Base-by-base conservation (phyloP, 768 basidiomycete species). In the Sarcodon aspratus region DNA sequence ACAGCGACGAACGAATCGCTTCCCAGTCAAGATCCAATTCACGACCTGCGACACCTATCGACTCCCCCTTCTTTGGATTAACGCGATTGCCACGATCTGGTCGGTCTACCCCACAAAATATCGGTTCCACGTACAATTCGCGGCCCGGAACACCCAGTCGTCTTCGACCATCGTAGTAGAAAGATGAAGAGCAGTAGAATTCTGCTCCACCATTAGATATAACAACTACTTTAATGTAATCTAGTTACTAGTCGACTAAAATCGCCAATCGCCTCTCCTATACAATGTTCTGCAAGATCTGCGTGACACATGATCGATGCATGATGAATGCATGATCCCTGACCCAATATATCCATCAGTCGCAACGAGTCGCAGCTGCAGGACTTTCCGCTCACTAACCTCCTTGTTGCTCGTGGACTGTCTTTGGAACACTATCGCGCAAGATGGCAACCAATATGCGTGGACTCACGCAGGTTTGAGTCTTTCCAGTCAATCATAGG, bases 371-470 rank as follows among this genome's bases (percentile, higher is more conserved):
- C 21, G 3, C 21, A 27, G 21, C 21, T 27, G 21, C 21, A 27
- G 21, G 21, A 27, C 21, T 27, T 27, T 5, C 21, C 21, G 21
- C 5, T 27, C 21, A 27, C 21, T 27, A 5, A 27, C 21, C 21
- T 27, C 21, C 21, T 27, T 27, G 21, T 27, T 27, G 21, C 3
- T 5, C 21, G 21, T 27, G 21, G 21, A 27, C 21, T 27, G 21
- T 27, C 21, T 27, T 5, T 27, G 5, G 21, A 27, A 27, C 21
- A 27, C 21, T 5, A 15, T 42, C 36, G 7, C 17, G 38, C 57
- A 59, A 45, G 31, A 96, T 95, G 93, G 91, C 92, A 51, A 78
- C 89, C 51, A 80, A 71, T 50, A 95, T 94, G 92, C 78, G 92
- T 50, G 92, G 92, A 38, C 71, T 96, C 48, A 95, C 92, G 50